Evolutionary conservation across 1,284 basidiomycete species (phyloP).

Genomic region (Ceratobasidium sp.): DNA sequence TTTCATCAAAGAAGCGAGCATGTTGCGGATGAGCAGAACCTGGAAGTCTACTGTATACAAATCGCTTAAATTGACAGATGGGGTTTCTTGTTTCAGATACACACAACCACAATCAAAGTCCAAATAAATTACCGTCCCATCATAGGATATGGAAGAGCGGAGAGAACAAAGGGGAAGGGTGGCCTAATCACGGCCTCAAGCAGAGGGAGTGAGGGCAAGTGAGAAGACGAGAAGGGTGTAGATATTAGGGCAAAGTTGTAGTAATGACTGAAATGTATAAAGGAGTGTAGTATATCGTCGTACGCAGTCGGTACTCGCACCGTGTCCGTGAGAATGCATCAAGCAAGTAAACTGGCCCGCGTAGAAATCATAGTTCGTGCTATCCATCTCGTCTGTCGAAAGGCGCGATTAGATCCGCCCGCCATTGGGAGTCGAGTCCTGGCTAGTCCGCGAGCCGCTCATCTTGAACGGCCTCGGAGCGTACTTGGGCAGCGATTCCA

Average conservation of each 20-base stretch:
- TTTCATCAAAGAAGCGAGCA: no score
- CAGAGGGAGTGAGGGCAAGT: constrained; percentile 62
- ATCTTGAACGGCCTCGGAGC: constrained; percentile 51
- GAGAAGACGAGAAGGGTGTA: constrained; percentile 52
- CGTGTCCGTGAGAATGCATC: constrained; percentile 56
- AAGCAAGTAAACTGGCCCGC: constrained; percentile 59
- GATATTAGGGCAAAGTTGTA: constrained; percentile 48
- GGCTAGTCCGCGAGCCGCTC: not conserved
- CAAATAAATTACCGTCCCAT: no score
- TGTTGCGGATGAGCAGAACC: no score
- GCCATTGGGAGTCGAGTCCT: not conserved
- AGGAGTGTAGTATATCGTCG: constrained; percentile 37
- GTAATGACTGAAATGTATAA: constrained; percentile 15
- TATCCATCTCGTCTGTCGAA: constrained; percentile 56
- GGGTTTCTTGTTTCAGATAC: no score
- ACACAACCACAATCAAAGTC: no score
- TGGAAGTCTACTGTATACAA: no score
- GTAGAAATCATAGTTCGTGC: constrained; percentile 56
- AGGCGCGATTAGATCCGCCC: not conserved
- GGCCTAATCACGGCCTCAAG: constrained; percentile 46
- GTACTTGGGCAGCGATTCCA: constrained; percentile 72
- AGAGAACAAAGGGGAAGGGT: no score
- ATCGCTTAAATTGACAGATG: no score
- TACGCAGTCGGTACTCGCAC: constrained; percentile 9
- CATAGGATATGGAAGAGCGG: no score